Base-by-base conservation (phyloP, 75 land plant genomes). In the Pseudotsuga menziesii region DNA sequence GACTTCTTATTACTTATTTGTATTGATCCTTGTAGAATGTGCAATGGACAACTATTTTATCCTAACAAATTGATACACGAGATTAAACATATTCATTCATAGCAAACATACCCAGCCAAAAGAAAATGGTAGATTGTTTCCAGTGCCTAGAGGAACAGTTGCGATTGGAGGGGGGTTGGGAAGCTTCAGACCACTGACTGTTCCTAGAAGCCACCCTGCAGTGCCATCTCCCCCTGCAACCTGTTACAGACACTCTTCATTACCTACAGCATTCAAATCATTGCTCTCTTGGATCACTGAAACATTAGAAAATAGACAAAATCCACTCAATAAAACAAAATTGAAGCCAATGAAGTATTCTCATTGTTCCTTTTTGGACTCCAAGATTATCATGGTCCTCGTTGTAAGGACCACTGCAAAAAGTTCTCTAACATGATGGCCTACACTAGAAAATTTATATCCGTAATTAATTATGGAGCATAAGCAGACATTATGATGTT, bases 161-260 rank as follows among this genome's bases (percentile, higher is more conserved):
- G 99, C 97, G 79, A 94, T 76, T 71, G 98, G 91, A 70, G 91
- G 94, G 69, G 95, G 85, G 61, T 86, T 85, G 26, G 90, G 77
- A 58, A 94, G 85, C 83, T 87, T 96, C 4, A 96, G 86, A 82
- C 94, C 99, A 75, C 85, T 85, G 72, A 96, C 85, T 52, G 94
- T 89, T 57, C 99, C 93, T 52, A 96, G 90, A 23, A 96, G 82
- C 99, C 99, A 96, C 14, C 99, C 87, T 74, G 93, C 98, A 5
- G 99, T 96, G 58, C 99, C 99, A 89, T 96, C 99, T 13, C 99
- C 98, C 75, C 99, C 98, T 61, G 95, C 98, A 77, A 92, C 98
- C 99, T 96, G 75, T 22, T 61, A 73, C 35, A 39, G 25, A 69
- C 76, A 76, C 27, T 29, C 17, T 76, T 69, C 54, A 48, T 48